Evolutionary conservation across 2,329 filamentous ascomycete genomes (phyloP), one percentile per base, ranked within the genome.

Genomic region (Lomentospora prolificans): DNA sequence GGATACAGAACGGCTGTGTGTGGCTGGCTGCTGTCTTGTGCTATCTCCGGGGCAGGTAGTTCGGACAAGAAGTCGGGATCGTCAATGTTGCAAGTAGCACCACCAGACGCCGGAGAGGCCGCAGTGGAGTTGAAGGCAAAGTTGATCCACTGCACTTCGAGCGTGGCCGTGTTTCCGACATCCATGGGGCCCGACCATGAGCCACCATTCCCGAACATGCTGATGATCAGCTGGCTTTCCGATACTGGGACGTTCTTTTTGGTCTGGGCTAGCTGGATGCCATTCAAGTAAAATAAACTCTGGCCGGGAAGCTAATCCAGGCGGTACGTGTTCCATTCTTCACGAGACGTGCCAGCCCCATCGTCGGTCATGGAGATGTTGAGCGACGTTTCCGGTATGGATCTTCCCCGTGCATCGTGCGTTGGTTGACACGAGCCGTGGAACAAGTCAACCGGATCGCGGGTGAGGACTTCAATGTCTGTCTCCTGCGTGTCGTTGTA

Each of bases 141-240:
- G 62, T 85, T 79, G 48, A 84, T 75, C 81, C 80, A 85, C 68
- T 82, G 77, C 17, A 85, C 73, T 62, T 85, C 78, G 61, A 85
- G 69, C 58, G 73, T 76, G 0, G 81, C 80, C 48, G 72, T 70
- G 9, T 68, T 70, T 3, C 71, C 69, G 4, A 72, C 63, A 4
- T 64, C 73, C 82, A 85, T 84, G 54, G 79, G 76, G 9, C 80
- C 81, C 48, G 75, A 76, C 81, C 80, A 85, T 51, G 69, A 67
- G 3, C 81, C 80, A 19, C 81, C 81, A 58, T 84, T 76, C 56
- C 78, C 78, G 81, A 81, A 85, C 51, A 79, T 73, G 61, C 84
- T 85, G 61, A 85, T 69, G 28, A 81, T 74, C 51, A 85, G 65
- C 55, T 73, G 72, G 33, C 75, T 75, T 3, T 75, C 69, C 52